phyloP scores from a whole-genome alignment of 2,329 filamentous ascomycete species.

The Penicillium italicum region DNA sequence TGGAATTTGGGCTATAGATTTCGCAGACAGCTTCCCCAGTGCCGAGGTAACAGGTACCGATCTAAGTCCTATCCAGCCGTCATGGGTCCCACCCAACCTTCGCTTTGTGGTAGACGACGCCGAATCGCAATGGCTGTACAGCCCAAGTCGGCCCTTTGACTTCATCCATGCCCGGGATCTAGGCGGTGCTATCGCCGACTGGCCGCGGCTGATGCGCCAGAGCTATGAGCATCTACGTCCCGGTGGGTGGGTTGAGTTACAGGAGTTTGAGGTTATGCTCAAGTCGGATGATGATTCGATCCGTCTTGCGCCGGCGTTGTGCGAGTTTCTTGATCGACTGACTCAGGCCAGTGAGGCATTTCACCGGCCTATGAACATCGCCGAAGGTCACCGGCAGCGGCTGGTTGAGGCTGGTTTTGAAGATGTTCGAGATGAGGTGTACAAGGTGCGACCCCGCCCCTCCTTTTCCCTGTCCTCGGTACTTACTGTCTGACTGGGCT shows the following conservation, averaged over 20 bases:
- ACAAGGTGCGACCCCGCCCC: slow-evolving; percentile 31
- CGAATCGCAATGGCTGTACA: slow-evolving; percentile 33
- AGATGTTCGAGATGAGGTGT: slow-evolving; percentile 49
- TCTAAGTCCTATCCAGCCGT: slow-evolving; percentile 42
- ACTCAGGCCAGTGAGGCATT: slow-evolving; percentile 31
- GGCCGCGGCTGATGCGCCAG: slow-evolving; percentile 24
- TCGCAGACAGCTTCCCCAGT: slow-evolving; percentile 35
- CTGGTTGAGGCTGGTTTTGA: slow-evolving; percentile 54
- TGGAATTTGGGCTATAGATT: slow-evolving; percentile 35
- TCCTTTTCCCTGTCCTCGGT: background rate
- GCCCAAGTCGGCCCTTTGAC: slow-evolving; percentile 26
- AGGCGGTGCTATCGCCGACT: slow-evolving; percentile 31
- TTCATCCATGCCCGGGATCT: slow-evolving; percentile 35
- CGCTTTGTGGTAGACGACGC: slow-evolving; percentile 36
- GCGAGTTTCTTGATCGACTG: slow-evolving; percentile 27
- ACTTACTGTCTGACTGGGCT: background rate
- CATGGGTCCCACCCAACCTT: slow-evolving; percentile 39
- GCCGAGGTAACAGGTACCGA: slow-evolving; percentile 48
- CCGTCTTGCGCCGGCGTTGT: slow-evolving; percentile 24
- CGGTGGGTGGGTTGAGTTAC: slow-evolving; percentile 51
- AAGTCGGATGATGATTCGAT: slow-evolving; percentile 32
- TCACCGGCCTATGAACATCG: slow-evolving; percentile 35
- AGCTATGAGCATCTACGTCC: slow-evolving; percentile 41
- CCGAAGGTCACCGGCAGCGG: slow-evolving; percentile 39
- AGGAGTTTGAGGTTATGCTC: slow-evolving; percentile 33